These are phyloP conservation scores for Withania somnifera DNA, from an alignment of 305 asterid species.

Conservation along the genomic window DNA sequence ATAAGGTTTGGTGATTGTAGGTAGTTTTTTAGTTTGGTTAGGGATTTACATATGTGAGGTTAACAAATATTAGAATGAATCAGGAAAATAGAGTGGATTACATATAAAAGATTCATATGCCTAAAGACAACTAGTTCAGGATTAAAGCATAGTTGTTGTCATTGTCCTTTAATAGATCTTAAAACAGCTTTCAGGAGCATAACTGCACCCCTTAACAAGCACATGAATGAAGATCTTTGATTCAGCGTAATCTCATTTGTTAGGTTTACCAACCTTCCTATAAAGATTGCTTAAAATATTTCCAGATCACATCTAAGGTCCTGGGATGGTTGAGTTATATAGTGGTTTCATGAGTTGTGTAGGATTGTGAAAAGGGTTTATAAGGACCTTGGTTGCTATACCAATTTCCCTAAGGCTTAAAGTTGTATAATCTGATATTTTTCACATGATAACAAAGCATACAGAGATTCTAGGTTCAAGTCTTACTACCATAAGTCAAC, in stretches of 20 bases:
- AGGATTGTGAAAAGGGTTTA: neutral
- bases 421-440: neutral
- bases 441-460: neutral
- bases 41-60: neutral
- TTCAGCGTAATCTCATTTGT: neutral
- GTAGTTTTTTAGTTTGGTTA: neutral
- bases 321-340: neutral
- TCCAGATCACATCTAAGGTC: neutral
- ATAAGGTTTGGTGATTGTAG: neutral
- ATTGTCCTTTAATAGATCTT: neutral
- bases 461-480: neutral
- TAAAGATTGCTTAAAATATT: neutral
- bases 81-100: neutral
- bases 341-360: neutral
- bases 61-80: neutral
- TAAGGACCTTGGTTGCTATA: neutral
- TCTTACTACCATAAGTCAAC: neutral
- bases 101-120: neutral
- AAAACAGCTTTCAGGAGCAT: neutral
- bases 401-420: neutral
- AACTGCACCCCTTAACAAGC: neutral
- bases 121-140: neutral
- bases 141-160: neutral
- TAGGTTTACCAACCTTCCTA: neutral
- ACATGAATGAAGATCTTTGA: neutral